phyloP scores from a whole-genome alignment of 176 grass and related monocot species.

The Guadua angustifolia region DNA sequence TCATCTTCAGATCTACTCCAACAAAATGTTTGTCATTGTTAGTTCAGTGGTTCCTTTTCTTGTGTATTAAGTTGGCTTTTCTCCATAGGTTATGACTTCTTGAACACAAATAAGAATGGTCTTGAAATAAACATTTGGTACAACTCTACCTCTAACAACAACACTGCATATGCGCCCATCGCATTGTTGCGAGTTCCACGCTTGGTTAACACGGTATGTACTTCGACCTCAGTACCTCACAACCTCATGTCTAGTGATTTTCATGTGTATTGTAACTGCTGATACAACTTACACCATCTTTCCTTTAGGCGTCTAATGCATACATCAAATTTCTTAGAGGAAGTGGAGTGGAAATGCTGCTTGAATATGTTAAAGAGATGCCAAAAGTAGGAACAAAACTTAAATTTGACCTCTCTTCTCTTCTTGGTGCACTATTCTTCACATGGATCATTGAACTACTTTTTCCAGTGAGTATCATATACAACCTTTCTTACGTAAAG shows the following conservation, averaged over 20 bases:
- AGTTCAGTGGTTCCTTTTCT: neutral
- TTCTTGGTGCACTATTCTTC: slow-evolving; percentile 93
- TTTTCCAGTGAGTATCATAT: slow-evolving; percentile 77
- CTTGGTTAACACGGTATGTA: slow-evolving; percentile 71
- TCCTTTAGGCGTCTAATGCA: slow-evolving; percentile 74
- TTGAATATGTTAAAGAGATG: slow-evolving; percentile 88
- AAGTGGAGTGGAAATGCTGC: slow-evolving; percentile 55
- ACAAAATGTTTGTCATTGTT: neutral
- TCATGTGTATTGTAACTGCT: neutral
- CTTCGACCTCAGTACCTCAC: neutral
- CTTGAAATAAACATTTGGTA: slow-evolving; percentile 85
- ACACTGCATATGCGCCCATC: slow-evolving; percentile 44
- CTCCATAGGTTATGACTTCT: slow-evolving; percentile 78
- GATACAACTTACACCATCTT: neutral
- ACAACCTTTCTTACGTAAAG: slow-evolving; percentile 6
- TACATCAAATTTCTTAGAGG: slow-evolving; percentile 77
- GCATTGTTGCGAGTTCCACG: slow-evolving; percentile 70
- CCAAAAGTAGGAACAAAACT: slow-evolving; percentile 71
- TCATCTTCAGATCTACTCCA: slow-evolving; percentile 15
- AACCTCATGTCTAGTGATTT: neutral
- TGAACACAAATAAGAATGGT: slow-evolving; percentile 63
- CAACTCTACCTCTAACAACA: slow-evolving; percentile 92
- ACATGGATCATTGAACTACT: slow-evolving; percentile 87
- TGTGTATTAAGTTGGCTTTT: slow-evolving; percentile 9
- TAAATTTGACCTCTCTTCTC: slow-evolving; percentile 74